Evolutionary conservation across 2,329 filamentous ascomycete genomes (phyloP).

Genomic region (Aspergillus fumigatiaffinis): DNA sequence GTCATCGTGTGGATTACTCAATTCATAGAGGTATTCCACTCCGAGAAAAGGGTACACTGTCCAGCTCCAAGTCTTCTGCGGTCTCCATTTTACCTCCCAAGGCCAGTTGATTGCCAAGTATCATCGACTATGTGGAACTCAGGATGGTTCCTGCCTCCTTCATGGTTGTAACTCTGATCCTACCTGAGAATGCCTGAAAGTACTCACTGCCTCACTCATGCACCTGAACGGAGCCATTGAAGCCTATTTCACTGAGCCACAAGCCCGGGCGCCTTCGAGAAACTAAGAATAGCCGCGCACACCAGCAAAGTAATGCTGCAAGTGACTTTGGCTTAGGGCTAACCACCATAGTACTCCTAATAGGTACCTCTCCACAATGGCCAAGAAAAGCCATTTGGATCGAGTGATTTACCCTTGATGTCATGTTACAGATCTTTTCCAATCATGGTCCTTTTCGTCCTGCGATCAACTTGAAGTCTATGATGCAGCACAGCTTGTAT

Average conservation of each 20-base stretch:
- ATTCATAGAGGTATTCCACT: background rate
- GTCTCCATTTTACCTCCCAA: too few species aligned
- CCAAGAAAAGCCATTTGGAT: background rate
- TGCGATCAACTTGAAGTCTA: background rate
- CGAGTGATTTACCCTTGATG: background rate
- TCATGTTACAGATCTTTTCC: background rate
- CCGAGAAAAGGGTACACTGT: background rate
- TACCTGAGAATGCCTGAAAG: background rate
- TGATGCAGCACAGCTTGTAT: background rate
- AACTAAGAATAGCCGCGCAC: background rate
- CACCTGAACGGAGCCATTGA: background rate
- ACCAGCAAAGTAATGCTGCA: background rate
- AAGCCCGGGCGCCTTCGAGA: background rate
- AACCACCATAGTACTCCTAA: background rate
- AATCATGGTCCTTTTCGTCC: background rate
- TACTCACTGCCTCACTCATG: background rate
- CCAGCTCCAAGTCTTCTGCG: background rate
- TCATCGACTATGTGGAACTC: background rate
- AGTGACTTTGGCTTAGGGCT: background rate
- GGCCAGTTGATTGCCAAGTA: background rate
- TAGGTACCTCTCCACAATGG: too few species aligned
- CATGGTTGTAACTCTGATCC: background rate
- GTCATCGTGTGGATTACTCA: background rate
- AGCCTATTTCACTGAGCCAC: background rate
- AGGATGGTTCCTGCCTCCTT: background rate